phyloP scores from a whole-genome alignment of 495 filamentous ascomycete genomes.

The Penicillium desertorum region DNA sequence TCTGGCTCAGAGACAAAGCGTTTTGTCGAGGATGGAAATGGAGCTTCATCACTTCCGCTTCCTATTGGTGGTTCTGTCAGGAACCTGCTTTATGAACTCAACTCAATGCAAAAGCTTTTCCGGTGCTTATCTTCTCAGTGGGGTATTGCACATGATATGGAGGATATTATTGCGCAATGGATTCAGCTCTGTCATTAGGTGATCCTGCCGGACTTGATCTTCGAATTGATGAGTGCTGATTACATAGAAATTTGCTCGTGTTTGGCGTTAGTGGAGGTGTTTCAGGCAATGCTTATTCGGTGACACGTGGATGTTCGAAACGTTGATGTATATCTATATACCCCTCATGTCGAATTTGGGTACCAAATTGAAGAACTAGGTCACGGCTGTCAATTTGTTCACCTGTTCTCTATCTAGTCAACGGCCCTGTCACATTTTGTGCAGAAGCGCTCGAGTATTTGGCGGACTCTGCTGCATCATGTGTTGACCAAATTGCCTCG shows the following conservation, averaged over 20 bases:
- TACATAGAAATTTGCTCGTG: not conserved
- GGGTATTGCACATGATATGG: constrained; percentile 53
- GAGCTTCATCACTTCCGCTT: constrained; percentile 12
- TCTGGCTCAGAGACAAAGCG: constrained; percentile 39
- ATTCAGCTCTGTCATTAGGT: constrained; percentile 45
- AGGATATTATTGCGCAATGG: constrained; percentile 47
- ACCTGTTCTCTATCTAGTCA: not conserved
- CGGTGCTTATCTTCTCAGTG: constrained; percentile 48
- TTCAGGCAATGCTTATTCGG: not conserved
- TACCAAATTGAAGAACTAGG: not conserved
- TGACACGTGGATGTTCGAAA: not conserved
- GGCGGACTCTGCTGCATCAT: not conserved
- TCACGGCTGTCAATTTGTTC: not conserved
- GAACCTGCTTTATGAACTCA: constrained; percentile 51
- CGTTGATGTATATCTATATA: not conserved
- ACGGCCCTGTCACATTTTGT: not conserved
- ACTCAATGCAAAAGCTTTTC: constrained; percentile 52
- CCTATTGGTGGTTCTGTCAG: constrained; percentile 28
- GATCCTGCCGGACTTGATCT: not conserved
- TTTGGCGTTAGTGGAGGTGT: not conserved
- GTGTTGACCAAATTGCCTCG: not conserved
- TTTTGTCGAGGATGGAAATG: constrained; percentile 34
- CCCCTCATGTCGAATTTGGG: not conserved
- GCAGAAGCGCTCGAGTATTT: not conserved
- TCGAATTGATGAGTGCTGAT: not conserved